phyloP scores from a whole-genome alignment of 345 rosid species.

The Aethionema arabicum region DNA sequence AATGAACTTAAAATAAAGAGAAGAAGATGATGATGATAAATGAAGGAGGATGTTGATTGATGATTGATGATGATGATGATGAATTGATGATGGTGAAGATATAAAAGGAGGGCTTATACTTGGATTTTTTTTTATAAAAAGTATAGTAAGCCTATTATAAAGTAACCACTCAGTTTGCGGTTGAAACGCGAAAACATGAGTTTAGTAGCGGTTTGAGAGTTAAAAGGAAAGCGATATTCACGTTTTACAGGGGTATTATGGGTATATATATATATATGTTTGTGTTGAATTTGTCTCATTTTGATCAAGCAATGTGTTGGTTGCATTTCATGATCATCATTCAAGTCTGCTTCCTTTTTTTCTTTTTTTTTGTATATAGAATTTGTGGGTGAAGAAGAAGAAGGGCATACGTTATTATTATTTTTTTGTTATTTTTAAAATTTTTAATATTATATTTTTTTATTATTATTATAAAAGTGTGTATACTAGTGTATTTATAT shows the following conservation, averaged over 20 bases:
- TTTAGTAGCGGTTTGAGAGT: constrained; percentile 20
- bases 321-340: constrained; percentile 34
- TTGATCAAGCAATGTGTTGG: constrained; percentile 30
- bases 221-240: constrained; percentile 7
- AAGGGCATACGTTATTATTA: constrained; percentile 16
- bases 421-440: background rate
- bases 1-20: constrained; percentile 64
- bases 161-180: constrained; percentile 28
- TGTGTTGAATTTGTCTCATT: constrained; percentile 15
- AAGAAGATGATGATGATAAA: constrained; percentile 29
- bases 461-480: background rate
- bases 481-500: too few species aligned
- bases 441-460: background rate
- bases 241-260: background rate
- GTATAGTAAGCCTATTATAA: constrained; percentile 34
- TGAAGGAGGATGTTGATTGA: background rate
- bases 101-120: constrained; percentile 33
- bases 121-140: constrained; percentile 32
- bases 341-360: constrained; percentile 10
- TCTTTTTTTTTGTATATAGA: constrained; percentile 28
- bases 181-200: constrained; percentile 16
- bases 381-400: constrained; percentile 7
- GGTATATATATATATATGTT: constrained; percentile 35
- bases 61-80: constrained; percentile 5
- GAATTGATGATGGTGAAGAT: constrained; percentile 24